Evolutionary conservation across 257 asterid genomes (phyloP), one percentile per base, ranked within the genome.

Genomic region (Cordia subcordata): DNA sequence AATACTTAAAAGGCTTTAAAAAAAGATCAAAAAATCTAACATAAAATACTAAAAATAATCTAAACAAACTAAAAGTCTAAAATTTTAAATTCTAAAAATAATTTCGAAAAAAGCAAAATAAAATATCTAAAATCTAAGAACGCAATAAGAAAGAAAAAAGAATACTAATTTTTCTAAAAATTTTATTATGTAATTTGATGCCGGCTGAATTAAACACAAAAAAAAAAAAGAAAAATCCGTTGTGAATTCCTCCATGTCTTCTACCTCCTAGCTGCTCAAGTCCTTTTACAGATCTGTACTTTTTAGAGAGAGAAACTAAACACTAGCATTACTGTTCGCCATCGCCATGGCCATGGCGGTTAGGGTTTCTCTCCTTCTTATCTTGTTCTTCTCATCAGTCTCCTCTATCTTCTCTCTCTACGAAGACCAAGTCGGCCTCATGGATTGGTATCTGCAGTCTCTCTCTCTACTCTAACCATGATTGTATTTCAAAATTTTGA

Each of bases 401-500:
- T 72, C 54, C 52, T 74, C 77, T 16, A 54, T 84, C 18, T 53
- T 79, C n/a, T 82, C 93, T 51, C 75, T 91, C 17, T 82, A 77
- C 40, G 85, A 88, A 79, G 98, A 92, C 63, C 98, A 92, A 85
- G 96, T 78, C 76, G 96, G 98, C 63, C 88, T 88, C 77, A 77
- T 81, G 92, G 96, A 92, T 71, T 88, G 96, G 98, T 92, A 19
- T 49, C 53, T 60, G 51, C 44, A 70, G 27, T 18, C 27, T 66
- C 57, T 55, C 72, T 3, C 17, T 11, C 18, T 58, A 11, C 35
- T 27, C 6, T 27, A 27, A 27, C 35, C 35, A 27, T 6, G 6
- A 27, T 27, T 27, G 6, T 27, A 6, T 27, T 27, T 27, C 35
- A 27, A 27, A 27, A 27, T 27, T 27, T 27, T 27, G 4, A 27